A percentile compares a stretch with the other conserved stretches of the same genome.
phyloP scores from a whole-genome alignment of 805 yeast genomes.

The Yarrowia deformans region DNA sequence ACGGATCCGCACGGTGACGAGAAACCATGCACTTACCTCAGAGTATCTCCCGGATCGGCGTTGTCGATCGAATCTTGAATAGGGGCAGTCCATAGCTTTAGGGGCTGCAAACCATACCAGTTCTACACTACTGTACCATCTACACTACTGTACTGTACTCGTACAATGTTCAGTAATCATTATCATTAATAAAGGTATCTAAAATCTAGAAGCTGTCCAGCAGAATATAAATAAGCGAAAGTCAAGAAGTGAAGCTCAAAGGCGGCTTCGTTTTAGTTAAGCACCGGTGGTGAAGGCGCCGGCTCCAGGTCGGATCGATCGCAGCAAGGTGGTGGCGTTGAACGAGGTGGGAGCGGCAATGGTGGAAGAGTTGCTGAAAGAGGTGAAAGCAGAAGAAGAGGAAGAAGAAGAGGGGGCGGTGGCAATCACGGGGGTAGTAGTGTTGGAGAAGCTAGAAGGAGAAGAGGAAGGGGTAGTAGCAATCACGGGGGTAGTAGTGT shows the following conservation, averaged over 20 bases:
- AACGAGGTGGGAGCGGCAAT: constrained; percentile 13
- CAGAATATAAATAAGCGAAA: constrained; percentile 34
- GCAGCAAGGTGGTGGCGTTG: constrained; percentile 35
- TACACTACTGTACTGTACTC: background rate
- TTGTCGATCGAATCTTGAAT: background rate
- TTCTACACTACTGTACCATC: too few species aligned
- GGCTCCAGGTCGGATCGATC: constrained; percentile 22
- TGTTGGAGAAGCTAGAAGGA: constrained; percentile 19
- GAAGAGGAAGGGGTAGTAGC: background rate
- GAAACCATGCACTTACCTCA: background rate
- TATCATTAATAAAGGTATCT: constrained; percentile 30
- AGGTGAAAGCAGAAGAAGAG: constrained; percentile 28
- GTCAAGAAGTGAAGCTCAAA: constrained; percentile 24
- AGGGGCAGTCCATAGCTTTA: background rate
- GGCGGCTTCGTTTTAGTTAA: constrained; percentile 20
- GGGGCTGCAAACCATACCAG: too few species aligned
- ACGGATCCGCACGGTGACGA: background rate
- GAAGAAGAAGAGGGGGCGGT: constrained; percentile 5
- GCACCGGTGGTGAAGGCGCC: constrained; percentile 35
- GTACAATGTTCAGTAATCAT: background rate
- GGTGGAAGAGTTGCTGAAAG: constrained; percentile 30
- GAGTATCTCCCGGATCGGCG: constrained; percentile 28
- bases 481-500: background rate
- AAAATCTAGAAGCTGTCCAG: constrained; percentile 18
- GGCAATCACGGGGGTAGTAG: constrained; percentile 15